These are phyloP conservation scores for Phytophthora cryptogea DNA, from an alignment of 352 stramenopile species.

Conservation along the genomic window DNA sequence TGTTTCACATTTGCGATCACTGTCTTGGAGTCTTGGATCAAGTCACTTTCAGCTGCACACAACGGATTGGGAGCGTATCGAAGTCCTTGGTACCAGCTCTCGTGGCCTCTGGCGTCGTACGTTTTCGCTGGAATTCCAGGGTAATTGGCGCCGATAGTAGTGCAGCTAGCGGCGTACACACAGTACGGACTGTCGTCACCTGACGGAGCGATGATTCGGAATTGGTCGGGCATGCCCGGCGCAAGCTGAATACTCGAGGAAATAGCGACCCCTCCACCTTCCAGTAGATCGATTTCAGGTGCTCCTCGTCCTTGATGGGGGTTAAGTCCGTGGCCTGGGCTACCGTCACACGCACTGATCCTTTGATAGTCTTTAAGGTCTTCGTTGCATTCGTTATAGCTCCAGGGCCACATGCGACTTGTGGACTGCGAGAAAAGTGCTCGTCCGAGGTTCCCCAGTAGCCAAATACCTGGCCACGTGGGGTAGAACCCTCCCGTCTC, in stretches of 20 bases:
- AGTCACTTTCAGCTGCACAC: slow-evolving; percentile 23
- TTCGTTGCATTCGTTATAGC: slow-evolving; percentile 88
- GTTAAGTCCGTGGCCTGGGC: slow-evolving; percentile 92
- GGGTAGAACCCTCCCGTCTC: slow-evolving; percentile 55
- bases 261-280: slow-evolving; percentile 72
- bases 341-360: slow-evolving; percentile 87
- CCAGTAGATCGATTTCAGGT: slow-evolving; percentile 95
- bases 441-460: slow-evolving; percentile 94
- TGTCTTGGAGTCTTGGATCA: slow-evolving; percentile 39
- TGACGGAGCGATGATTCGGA: slow-evolving; percentile 45
- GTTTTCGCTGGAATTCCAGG: slow-evolving; percentile 44
- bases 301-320: slow-evolving; percentile 81
- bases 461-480: slow-evolving; percentile 95
- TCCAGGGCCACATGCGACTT: slow-evolving; percentile 96
- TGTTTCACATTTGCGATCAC: slow-evolving; percentile 36
- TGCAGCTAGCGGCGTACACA: slow-evolving; percentile 44
- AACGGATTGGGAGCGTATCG: slow-evolving; percentile 55
- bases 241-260: slow-evolving; percentile 91
- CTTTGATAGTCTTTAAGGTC: slow-evolving; percentile 38
- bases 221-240: slow-evolving; percentile 64
- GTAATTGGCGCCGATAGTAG: slow-evolving; percentile 54
- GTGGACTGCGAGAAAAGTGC: slow-evolving; percentile 93
- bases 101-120: slow-evolving; percentile 41
- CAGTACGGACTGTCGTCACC: slow-evolving; percentile 40
- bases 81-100: slow-evolving; percentile 64